A percentile compares a stretch with the other conserved stretches of the same genome.
Conservation (phyloP, 441 rosid species). For the Dalechampia spathulata region DNA sequence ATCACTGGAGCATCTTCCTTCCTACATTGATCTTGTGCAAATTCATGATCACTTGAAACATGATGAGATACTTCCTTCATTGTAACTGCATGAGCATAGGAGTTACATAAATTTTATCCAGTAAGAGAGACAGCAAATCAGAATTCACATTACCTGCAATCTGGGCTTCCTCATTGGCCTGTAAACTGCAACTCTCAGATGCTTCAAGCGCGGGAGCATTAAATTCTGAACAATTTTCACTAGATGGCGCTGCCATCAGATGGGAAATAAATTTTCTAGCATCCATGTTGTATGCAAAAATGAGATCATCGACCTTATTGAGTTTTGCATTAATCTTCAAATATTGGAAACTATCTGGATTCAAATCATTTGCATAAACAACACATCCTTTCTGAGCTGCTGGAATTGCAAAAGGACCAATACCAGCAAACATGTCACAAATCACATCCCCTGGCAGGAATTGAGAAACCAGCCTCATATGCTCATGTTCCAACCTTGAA, state of each 20-base stretch:
- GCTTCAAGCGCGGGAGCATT: conserved; percentile 26
- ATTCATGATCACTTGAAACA: conserved; percentile 19
- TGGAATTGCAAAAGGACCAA: conserved; percentile 94
- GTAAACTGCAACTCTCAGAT: conserved; percentile 17
- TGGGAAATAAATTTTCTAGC: conserved; percentile 75
- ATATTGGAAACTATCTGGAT: conserved; percentile 72
- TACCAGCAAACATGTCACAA: conserved; percentile 95
- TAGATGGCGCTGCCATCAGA: conserved; percentile 41
- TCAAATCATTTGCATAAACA: conserved; percentile 85
- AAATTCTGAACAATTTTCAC: conserved; percentile 28
- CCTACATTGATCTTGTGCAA: conserved; percentile 14
- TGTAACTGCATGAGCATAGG: conserved; percentile 19
- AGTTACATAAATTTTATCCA: conserved; percentile 6
- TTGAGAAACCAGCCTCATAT: conserved; percentile 64
- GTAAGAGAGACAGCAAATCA: background rate
- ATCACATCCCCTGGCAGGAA: conserved; percentile 74
- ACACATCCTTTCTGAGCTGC: conserved; percentile 91
- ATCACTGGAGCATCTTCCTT: conserved; percentile 23
- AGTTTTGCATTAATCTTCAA: conserved; percentile 76
- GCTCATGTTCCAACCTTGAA: conserved; percentile 94
- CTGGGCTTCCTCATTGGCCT: conserved; percentile 13
- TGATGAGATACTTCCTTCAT: conserved; percentile 20
- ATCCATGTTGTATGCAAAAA: conserved; percentile 73
- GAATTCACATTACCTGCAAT: conserved; percentile 32
- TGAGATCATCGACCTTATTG: conserved; percentile 66